Evolutionary conservation across 306 rosid genomes (phyloP).

Genomic region (Cercis canadensis): DNA sequence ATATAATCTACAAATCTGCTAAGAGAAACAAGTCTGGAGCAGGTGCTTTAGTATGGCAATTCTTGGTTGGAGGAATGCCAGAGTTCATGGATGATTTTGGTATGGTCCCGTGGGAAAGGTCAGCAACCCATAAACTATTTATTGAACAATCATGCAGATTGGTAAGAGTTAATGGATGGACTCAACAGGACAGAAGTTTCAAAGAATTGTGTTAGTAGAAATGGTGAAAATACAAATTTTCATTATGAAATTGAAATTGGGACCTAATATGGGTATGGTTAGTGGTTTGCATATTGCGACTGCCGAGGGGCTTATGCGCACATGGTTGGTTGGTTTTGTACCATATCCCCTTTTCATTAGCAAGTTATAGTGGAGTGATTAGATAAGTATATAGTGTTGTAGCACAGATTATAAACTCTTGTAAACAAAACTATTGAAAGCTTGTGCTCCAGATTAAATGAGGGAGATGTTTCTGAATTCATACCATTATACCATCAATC

Average conservation of each 20-base stretch:
- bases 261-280: conserved; percentile 25
- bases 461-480: background rate
- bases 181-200: conserved; percentile 52
- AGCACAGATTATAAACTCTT: conserved; percentile 38
- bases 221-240: conserved; percentile 39
- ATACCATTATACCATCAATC: background rate
- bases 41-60: conserved; percentile 91
- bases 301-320: conserved; percentile 29
- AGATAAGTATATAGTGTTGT: conserved; percentile 44
- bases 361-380: conserved; percentile 39
- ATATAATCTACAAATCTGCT: conserved; percentile 76
- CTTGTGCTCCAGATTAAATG: conserved; percentile 31
- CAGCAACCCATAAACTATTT: conserved; percentile 60
- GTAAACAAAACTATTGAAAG: conserved; percentile 25
- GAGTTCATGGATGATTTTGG: conserved; percentile 84
- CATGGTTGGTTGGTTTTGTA: conserved; percentile 38
- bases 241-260: conserved; percentile 13
- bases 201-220: conserved; percentile 54
- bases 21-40: conserved; percentile 78
- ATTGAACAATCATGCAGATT: conserved; percentile 76
- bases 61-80: conserved; percentile 79
- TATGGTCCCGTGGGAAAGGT: conserved; percentile 72
- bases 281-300: conserved; percentile 3
- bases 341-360: conserved; percentile 32
- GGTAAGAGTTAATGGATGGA: conserved; percentile 60